These are phyloP conservation scores for Kalaharituber pfeilii DNA, from an alignment of 2,329 filamentous ascomycete genomes.

Conservation along the genomic window DNA sequence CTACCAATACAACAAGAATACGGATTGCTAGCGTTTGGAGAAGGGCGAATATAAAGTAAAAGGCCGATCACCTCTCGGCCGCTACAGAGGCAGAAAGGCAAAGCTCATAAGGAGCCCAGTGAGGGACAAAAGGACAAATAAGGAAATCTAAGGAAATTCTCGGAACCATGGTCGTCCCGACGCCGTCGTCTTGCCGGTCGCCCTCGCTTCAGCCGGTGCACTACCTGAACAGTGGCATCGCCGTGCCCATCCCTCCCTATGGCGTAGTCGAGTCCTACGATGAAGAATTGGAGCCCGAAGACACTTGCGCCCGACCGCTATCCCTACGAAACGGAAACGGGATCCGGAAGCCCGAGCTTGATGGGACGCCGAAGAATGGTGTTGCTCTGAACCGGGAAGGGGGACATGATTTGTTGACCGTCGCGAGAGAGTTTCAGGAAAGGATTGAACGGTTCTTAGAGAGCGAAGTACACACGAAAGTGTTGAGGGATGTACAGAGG, in stretches of 20 bases:
- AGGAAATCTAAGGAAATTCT: no score
- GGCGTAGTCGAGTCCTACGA: not conserved
- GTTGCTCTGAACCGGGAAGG: no score
- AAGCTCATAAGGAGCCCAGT: no score
- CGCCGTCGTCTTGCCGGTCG: no score
- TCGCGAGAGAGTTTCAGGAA: not conserved
- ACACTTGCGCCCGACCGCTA: not conserved
- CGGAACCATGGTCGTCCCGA: no score
- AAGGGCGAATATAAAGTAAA: no score
- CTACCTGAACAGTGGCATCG: not conserved
- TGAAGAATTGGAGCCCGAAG: not conserved
- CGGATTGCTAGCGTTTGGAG: no score
- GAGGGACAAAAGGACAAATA: no score
- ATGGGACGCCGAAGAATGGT: not conserved
- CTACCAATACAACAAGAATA: no score
- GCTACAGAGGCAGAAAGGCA: no score
- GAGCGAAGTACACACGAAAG: constrained; percentile 38
- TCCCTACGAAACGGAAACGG: not conserved
- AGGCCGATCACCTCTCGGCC: no score
- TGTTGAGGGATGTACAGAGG: constrained; percentile 48
- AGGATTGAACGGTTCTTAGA: constrained; percentile 37
- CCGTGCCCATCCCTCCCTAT: not conserved
- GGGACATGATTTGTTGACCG: not conserved
- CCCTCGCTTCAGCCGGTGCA: no score
- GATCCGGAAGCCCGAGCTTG: not conserved